Percentiles rank a stretch among this genome's conserved stretches.
phyloP scores from a whole-genome alignment of 2,329 filamentous ascomycete genomes.

The Colletotrichum somersetense region DNA sequence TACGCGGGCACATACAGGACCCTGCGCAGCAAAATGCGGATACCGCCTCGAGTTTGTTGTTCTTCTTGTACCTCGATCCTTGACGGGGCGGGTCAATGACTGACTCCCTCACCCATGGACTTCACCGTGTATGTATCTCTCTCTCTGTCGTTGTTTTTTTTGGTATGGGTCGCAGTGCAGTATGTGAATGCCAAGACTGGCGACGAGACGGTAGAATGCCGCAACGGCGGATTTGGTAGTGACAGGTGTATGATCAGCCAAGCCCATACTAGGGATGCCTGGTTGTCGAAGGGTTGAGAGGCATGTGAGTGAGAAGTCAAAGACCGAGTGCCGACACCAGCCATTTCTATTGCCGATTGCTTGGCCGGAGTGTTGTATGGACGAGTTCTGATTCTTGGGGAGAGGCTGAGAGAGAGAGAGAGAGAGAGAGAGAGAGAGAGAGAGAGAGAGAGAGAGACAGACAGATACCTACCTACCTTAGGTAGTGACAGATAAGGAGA shows the following conservation, averaged over 20 bases:
- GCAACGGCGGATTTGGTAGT: slow-evolving; percentile 3
- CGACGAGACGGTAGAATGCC: slow-evolving; percentile 8
- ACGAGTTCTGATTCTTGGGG: not conserved
- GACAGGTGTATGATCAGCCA: slow-evolving; percentile 11
- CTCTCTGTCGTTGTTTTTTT: not conserved
- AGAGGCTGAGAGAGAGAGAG: not conserved
- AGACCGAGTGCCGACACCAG: slow-evolving; percentile 35
- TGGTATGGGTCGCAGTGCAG: not conserved
- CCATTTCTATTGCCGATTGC: slow-evolving; percentile 11
- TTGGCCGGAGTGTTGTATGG: not conserved
- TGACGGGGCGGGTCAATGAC: not conserved
- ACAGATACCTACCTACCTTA: no score
- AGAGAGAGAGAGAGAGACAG: no score
- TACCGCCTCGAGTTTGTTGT: not conserved
- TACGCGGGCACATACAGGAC: slow-evolving; percentile 1
- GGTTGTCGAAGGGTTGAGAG: not conserved
- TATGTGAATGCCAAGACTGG: slow-evolving; percentile 2
- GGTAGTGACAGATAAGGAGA: no score
- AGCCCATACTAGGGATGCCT: not conserved
- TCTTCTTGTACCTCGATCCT: slow-evolving; percentile 7
- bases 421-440: not conserved
- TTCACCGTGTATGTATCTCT: not conserved
- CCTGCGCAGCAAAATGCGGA: not conserved
- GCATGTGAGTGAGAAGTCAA: not conserved
- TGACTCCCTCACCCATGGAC: not conserved